Evolutionary conservation across 805 yeast species (phyloP).

Genomic region (Kluyveromyces starmeri): DNA sequence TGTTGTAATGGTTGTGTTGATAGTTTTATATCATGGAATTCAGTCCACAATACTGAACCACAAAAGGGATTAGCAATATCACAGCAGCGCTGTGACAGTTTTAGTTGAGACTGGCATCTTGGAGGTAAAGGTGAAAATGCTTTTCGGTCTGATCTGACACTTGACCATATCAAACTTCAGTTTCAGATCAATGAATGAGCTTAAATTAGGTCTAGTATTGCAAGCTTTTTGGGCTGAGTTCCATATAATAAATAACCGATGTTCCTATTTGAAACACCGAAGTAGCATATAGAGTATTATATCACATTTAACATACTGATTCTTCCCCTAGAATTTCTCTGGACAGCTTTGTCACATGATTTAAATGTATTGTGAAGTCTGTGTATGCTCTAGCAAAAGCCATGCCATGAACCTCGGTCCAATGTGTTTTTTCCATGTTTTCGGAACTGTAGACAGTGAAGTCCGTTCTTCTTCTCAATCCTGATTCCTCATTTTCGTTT

Average conservation of each 20-base stretch:
- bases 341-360: conserved; percentile 30
- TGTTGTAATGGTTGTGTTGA: conserved; percentile 57
- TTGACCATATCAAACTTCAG: no score
- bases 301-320: not conserved
- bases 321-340: conserved; percentile 41
- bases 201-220: no score
- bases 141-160: no score
- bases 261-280: no score
- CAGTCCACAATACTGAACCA: not conserved
- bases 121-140: no score
- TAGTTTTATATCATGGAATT: conserved; percentile 58
- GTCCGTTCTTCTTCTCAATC: not conserved
- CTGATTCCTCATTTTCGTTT: not conserved
- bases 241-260: no score
- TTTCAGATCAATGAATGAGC: no score
- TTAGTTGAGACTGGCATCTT: no score
- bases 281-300: no score
- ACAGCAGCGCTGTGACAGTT: no score
- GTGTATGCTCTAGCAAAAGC: conserved; percentile 43
- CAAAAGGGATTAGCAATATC: not conserved
- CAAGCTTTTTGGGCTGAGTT: no score
- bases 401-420: conserved; percentile 42
- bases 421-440: conserved; percentile 27
- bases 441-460: not conserved
- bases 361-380: conserved; percentile 35